phyloP scores from a whole-genome alignment of 2,329 filamentous ascomycete genomes.

The Clathrospora elynae region DNA sequence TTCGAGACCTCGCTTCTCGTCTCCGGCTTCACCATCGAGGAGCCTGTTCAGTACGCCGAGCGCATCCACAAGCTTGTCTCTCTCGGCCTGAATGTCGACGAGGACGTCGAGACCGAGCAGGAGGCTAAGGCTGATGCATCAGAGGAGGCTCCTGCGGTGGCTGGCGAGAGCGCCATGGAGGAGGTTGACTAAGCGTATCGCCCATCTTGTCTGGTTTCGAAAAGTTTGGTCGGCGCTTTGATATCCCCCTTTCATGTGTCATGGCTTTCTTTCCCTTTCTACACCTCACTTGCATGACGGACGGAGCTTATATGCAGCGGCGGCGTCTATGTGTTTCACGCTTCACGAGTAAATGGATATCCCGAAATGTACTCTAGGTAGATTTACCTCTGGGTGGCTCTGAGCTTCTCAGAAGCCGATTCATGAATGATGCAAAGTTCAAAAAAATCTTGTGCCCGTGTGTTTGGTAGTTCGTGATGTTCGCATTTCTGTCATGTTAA shows the following conservation, averaged over 20 bases:
- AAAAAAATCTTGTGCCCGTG: conserved; percentile 17
- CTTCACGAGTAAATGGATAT: conserved; percentile 46
- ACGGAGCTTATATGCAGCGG: conserved; percentile 36
- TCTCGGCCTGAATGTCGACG: conserved; percentile 95
- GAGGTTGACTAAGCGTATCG: conserved; percentile 83
- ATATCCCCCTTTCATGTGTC: conserved; percentile 49
- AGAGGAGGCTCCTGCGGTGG: conserved; percentile 64
- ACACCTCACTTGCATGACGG: conserved; percentile 41
- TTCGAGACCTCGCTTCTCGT: conserved; percentile 99
- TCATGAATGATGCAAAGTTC: conserved; percentile 42
- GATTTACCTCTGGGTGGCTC: conserved; percentile 35
- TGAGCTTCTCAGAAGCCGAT: conserved; percentile 29
- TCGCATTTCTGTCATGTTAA: not conserved
- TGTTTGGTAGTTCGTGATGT: not conserved
- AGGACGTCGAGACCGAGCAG: conserved; percentile 75
- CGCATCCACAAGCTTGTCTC: conserved; percentile 99
- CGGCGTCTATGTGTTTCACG: conserved; percentile 45
- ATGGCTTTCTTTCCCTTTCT: conserved; percentile 42
- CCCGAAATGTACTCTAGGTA: conserved; percentile 44
- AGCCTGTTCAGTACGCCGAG: conserved; percentile 96
- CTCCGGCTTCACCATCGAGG: conserved; percentile 99
- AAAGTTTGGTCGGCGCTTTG: conserved; percentile 48
- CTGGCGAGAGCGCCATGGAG: conserved; percentile 97
- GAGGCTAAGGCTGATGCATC: conserved; percentile 59
- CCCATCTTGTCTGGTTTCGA: conserved; percentile 35